phyloP scores from a whole-genome alignment of 495 filamentous ascomycete species.

The Penicillium lividum region DNA sequence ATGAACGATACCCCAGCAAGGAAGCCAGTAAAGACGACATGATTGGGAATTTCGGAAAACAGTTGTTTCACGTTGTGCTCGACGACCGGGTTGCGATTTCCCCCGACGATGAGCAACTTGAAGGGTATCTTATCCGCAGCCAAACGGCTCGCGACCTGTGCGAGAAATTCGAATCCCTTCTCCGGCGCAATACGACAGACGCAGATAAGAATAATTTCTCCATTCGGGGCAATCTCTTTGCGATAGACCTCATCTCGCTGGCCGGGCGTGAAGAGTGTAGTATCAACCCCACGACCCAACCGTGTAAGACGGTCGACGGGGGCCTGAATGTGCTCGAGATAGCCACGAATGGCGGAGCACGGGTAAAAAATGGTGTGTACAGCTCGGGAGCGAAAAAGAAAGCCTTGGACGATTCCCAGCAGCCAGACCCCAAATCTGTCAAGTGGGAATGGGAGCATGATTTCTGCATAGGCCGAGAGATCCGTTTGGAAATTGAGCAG shows the following conservation, averaged over 20 bases:
- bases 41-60: slow-evolving; percentile 47
- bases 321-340: slow-evolving; percentile 52
- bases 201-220: slow-evolving; percentile 59
- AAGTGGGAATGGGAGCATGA: slow-evolving; percentile 59
- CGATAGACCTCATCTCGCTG: slow-evolving; percentile 49
- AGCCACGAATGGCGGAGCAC: slow-evolving; percentile 53
- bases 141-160: slow-evolving; percentile 48
- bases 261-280: slow-evolving; percentile 52
- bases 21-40: slow-evolving; percentile 61
- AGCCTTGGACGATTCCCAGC: slow-evolving; percentile 56
- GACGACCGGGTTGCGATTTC: slow-evolving; percentile 59
- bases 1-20: slow-evolving; percentile 44
- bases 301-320: slow-evolving; percentile 51
- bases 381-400: slow-evolving; percentile 56
- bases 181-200: slow-evolving; percentile 62
- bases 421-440: slow-evolving; percentile 55
- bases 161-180: slow-evolving; percentile 65
- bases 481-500: slow-evolving; percentile 68
- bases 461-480: slow-evolving; percentile 60
- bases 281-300: slow-evolving; percentile 62
- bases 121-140: slow-evolving; percentile 54
- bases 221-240: slow-evolving; percentile 51
- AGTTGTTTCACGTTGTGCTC: slow-evolving; percentile 53
- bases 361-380: slow-evolving; percentile 65
- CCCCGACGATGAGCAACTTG: slow-evolving; percentile 62